Evolutionary conservation across 2,329 filamentous ascomycete genomes (phyloP).

Genomic region (Xylaria sp.): DNA sequence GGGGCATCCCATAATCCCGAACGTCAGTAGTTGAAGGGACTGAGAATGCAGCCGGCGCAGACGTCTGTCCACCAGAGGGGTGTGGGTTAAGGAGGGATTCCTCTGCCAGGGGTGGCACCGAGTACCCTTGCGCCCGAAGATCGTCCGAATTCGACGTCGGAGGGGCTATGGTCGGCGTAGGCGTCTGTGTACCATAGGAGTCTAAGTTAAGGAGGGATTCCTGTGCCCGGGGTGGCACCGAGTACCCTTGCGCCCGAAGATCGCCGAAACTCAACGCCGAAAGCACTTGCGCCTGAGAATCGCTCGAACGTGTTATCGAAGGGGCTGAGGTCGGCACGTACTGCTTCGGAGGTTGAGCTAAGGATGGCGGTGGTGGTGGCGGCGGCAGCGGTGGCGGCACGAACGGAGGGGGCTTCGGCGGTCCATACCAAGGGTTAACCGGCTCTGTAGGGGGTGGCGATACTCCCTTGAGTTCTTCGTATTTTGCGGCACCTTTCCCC

Average conservation of each 20-base stretch:
- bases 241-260: conserved; percentile 1
- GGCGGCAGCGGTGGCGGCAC: background rate
- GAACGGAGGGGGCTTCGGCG: background rate
- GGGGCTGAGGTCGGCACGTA: conserved; percentile 12
- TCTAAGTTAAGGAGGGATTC: background rate
- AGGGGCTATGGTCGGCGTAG: conserved; percentile 19
- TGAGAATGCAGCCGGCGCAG: conserved; percentile 7
- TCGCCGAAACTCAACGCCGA: too few species aligned
- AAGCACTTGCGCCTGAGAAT: background rate
- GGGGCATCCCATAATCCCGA: background rate
- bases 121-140: conserved; percentile 1
- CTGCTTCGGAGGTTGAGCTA: background rate
- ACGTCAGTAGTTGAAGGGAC: background rate
- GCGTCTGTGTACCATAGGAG: background rate
- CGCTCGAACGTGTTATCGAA: background rate
- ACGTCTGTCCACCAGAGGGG: background rate
- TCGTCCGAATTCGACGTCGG: too few species aligned
- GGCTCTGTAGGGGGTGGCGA: conserved; percentile 1
- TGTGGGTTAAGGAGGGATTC: background rate
- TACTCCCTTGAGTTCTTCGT: conserved; percentile 6
- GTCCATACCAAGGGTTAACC: background rate
- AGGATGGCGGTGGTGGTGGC: background rate
- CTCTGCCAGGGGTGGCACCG: background rate
- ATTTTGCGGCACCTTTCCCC: background rate
- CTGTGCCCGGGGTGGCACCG: background rate